Percentiles rank a stretch among this genome's conserved stretches.
These are phyloP conservation scores for Zygosaccharomyces bisporus DNA, from an alignment of 805 yeast species.

Conservation along the genomic window DNA sequence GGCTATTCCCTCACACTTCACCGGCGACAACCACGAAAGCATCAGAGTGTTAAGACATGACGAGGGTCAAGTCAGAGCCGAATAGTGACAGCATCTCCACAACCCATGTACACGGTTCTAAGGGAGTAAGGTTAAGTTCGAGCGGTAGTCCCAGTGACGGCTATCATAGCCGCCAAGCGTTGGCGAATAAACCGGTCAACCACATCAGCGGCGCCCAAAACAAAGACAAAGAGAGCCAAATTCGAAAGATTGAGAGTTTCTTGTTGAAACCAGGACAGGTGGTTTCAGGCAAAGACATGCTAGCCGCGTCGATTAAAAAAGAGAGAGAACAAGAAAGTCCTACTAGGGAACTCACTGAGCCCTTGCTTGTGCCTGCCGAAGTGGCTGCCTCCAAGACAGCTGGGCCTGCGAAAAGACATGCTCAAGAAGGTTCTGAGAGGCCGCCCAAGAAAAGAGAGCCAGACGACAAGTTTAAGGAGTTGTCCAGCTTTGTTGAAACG, in stretches of 20 bases:
- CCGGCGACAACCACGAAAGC: neutral
- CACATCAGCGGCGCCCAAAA: constrained; percentile 7
- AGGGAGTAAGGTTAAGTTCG: neutral
- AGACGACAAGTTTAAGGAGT: constrained; percentile 11
- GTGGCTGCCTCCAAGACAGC: neutral
- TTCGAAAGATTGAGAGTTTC: constrained; percentile 15
- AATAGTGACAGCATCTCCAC: neutral
- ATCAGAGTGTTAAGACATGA: constrained; percentile 7
- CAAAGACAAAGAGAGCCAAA: constrained; percentile 8
- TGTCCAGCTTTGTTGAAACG: neutral
- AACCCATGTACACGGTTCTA: neutral
- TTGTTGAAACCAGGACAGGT: constrained; percentile 8
- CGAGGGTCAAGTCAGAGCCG: constrained; percentile 16
- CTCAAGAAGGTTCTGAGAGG: neutral
- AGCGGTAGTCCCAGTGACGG: neutral
- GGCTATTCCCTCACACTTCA: constrained; percentile 1
- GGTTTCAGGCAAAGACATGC: neutral
- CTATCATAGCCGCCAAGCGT: constrained; percentile 23
- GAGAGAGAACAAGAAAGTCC: neutral
- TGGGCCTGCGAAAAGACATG: neutral
- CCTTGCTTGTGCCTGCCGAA: neutral
- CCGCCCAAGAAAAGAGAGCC: constrained; percentile 10
- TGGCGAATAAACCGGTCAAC: constrained; percentile 17
- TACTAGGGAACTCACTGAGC: neutral
- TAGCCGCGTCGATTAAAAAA: neutral